Conservation (phyloP, 2,329 filamentous ascomycete genomes). For the Grosmannia huntii region DNA sequence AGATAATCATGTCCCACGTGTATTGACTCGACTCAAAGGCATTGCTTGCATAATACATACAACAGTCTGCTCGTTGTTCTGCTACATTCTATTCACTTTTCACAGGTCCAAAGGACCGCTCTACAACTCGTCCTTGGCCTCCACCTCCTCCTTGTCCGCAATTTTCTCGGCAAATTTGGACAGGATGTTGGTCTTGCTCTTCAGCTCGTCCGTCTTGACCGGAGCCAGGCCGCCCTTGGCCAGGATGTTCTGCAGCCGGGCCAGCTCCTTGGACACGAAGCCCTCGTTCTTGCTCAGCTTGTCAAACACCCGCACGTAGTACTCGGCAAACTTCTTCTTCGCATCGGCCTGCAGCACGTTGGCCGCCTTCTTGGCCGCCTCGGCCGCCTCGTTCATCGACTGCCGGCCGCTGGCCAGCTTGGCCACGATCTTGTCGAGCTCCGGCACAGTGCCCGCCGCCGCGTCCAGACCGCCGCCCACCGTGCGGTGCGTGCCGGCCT, state of each 20-base stretch:
- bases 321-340: slow-evolving; percentile 71
- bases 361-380: slow-evolving; percentile 61
- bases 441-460: slow-evolving; percentile 69
- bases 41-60: not conserved
- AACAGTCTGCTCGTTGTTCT: not conserved
- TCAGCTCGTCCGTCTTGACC: slow-evolving; percentile 80
- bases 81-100: not conserved
- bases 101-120: not conserved
- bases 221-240: slow-evolving; percentile 76
- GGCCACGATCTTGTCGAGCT: slow-evolving; percentile 62
- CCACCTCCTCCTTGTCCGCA: slow-evolving; percentile 27
- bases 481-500: slow-evolving; percentile 76
- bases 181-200: slow-evolving; percentile 77
- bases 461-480: slow-evolving; percentile 68
- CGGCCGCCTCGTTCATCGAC: slow-evolving; percentile 48
- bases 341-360: slow-evolving; percentile 48
- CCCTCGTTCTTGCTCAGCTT: slow-evolving; percentile 68
- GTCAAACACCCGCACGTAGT: slow-evolving; percentile 84
- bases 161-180: slow-evolving; percentile 58
- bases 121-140: slow-evolving; percentile 1
- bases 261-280: slow-evolving; percentile 76
- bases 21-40: too few species aligned
- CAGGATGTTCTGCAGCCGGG: slow-evolving; percentile 65
- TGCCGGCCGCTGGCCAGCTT: slow-evolving; percentile 53
- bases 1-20: too few species aligned